These are phyloP conservation scores for Hypoxylon sp. DNA, from an alignment of 2,329 filamentous ascomycete species.

Conservation along the genomic window DNA sequence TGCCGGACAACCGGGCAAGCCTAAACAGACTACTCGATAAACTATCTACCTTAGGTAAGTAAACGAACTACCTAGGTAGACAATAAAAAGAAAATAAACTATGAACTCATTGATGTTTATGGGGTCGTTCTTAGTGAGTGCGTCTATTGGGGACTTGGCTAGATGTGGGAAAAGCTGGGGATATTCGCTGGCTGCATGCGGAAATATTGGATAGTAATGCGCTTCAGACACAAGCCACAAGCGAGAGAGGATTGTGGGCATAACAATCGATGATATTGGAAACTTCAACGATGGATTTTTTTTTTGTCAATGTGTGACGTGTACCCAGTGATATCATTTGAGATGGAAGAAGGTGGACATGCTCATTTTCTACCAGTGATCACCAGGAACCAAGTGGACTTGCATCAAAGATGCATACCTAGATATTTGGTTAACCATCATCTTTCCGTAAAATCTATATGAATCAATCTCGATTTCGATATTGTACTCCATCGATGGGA, in stretches of 20 bases:
- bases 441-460: neutral
- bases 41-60: constrained; percentile 13
- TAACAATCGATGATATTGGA: neutral
- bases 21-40: constrained; percentile 10
- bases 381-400: neutral
- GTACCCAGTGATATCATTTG: neutral
- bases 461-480: too few species aligned
- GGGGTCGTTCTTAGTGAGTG: constrained; percentile 5
- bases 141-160: constrained; percentile 3
- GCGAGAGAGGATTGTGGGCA: constrained; percentile 7
- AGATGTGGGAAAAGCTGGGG: constrained; percentile 20
- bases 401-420: neutral
- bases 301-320: neutral
- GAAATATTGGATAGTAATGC: constrained; percentile 12
- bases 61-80: constrained; percentile 14
- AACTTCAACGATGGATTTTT: neutral
- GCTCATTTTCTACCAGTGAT: neutral
- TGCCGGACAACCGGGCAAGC: neutral
- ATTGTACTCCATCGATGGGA: constrained; percentile 13
- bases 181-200: constrained; percentile 9
- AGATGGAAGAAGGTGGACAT: neutral
- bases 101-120: constrained; percentile 24
- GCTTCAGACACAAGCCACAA: neutral
- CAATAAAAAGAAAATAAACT: constrained; percentile 8
- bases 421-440: neutral